Evolutionary conservation across 1,284 basidiomycete species (phyloP).

Genomic region (Crucibulum parvulum): DNA sequence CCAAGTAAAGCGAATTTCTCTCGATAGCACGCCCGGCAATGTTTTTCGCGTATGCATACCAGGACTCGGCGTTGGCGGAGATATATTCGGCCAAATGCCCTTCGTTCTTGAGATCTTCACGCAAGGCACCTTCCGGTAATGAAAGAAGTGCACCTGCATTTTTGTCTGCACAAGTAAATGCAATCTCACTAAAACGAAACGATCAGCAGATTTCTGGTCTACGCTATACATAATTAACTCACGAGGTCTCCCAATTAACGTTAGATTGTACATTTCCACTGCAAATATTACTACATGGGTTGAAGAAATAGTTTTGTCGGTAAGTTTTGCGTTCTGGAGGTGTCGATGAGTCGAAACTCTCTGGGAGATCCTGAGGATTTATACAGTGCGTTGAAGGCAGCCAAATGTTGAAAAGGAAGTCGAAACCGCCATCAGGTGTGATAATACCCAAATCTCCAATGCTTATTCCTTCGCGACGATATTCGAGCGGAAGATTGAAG

Average conservation of each 20-base stretch:
- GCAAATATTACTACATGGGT: neutral
- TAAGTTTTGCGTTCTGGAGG: neutral
- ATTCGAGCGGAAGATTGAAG: slow-evolving; percentile 18
- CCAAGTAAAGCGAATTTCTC: slow-evolving; percentile 30
- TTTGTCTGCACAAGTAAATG: neutral
- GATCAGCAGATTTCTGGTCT: neutral
- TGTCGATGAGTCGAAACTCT: slow-evolving; percentile 10
- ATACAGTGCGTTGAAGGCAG: slow-evolving; percentile 19
- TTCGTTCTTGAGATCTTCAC: slow-evolving; percentile 11
- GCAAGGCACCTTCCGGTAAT: slow-evolving; percentile 24
- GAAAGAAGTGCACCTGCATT: slow-evolving; percentile 21
- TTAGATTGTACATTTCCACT: neutral
- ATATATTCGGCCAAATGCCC: slow-evolving; percentile 9
- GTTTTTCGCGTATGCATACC: slow-evolving; percentile 27
- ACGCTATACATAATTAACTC: neutral
- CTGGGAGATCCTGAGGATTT: slow-evolving; percentile 20
- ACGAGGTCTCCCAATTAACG: neutral
- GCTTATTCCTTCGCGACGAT: slow-evolving; percentile 27
- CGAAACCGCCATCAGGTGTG: slow-evolving; percentile 33
- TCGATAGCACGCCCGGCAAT: slow-evolving; percentile 15
- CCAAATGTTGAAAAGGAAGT: slow-evolving; percentile 42
- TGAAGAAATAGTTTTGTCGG: neutral
- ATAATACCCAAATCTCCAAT: slow-evolving; percentile 37
- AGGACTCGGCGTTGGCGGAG: slow-evolving; percentile 14
- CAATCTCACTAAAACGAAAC: neutral